Conservation (phyloP, 2,329 filamentous ascomycete genomes). For the Pseudopyrenochaeta lycopersici region DNA sequence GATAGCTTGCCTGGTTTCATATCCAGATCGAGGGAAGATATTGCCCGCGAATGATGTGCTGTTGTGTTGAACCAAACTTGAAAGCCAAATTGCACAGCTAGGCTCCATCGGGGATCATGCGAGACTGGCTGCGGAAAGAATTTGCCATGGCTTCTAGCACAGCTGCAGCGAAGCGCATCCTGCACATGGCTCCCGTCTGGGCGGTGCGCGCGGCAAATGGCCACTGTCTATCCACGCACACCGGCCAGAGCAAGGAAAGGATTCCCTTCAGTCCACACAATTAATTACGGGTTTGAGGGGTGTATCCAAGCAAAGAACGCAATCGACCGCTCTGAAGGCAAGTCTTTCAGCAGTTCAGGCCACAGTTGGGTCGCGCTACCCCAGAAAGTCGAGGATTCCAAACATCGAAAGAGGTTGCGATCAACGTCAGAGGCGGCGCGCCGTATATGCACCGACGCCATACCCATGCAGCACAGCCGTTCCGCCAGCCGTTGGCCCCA, state of each 20-base stretch:
- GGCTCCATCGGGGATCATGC: background rate
- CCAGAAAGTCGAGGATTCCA: background rate
- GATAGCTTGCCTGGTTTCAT: background rate
- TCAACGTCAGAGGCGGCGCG: slow-evolving; percentile 22
- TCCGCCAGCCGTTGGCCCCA: slow-evolving; percentile 10
- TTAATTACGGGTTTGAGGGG: no score
- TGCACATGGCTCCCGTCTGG: slow-evolving; percentile 19
- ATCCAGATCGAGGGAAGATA: background rate
- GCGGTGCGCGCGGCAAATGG: slow-evolving; percentile 17
- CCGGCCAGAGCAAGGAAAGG: background rate
- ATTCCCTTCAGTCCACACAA: background rate
- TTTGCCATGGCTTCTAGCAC: slow-evolving; percentile 7
- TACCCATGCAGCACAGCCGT: slow-evolving; percentile 11
- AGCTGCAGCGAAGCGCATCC: slow-evolving; percentile 12
- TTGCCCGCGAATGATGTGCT: background rate
- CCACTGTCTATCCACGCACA: slow-evolving; percentile 9
- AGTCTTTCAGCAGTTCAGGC: background rate
- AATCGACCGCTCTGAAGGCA: background rate
- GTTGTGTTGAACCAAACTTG: background rate
- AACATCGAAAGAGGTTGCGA: slow-evolving; percentile 15
- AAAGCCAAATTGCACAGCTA: background rate
- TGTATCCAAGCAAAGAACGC: no score
- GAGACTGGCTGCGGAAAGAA: background rate
- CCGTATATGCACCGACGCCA: slow-evolving; percentile 19
- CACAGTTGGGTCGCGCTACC: background rate